phyloP scores from a whole-genome alignment of 2,329 filamentous ascomycete species.

The Diplodia scrobiculata region DNA sequence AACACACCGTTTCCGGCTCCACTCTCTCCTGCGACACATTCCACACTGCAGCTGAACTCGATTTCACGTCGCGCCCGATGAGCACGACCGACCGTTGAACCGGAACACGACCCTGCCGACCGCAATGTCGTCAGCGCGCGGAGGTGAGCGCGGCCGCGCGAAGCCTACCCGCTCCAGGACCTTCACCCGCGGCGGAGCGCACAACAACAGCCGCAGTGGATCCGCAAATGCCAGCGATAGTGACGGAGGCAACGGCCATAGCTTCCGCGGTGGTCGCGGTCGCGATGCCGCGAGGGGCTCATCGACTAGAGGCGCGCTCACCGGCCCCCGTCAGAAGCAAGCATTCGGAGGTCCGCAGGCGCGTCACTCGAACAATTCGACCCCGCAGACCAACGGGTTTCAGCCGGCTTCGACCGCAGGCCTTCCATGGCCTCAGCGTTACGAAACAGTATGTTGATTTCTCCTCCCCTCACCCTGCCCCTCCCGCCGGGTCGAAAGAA shows the following conservation, averaged over 20 bases:
- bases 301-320: conserved; percentile 14
- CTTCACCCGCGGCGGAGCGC: conserved; percentile 11
- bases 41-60: neutral
- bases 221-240: conserved; percentile 22
- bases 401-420: conserved; percentile 20
- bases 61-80: conserved; percentile 13
- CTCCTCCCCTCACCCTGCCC: neutral
- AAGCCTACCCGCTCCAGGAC: conserved; percentile 2
- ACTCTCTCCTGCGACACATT: neutral
- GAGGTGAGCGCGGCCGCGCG: conserved; percentile 27
- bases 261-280: conserved; percentile 6
- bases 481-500: neutral
- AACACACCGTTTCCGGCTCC: conserved; percentile 9
- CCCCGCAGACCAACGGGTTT: conserved; percentile 1
- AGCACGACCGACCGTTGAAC: conserved; percentile 6
- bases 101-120: conserved; percentile 22
- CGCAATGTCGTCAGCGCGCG: conserved; percentile 30
- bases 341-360: conserved; percentile 17
- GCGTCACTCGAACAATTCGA: conserved; percentile 9
- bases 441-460: conserved; percentile 27
- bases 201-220: neutral
- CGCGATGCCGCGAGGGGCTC: neutral
- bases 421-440: conserved; percentile 21
- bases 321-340: conserved; percentile 18
- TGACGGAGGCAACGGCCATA: conserved; percentile 8